Base-by-base conservation (phyloP, 2,329 filamentous ascomycete genomes). In the Xenoacremonium recifei region DNA sequence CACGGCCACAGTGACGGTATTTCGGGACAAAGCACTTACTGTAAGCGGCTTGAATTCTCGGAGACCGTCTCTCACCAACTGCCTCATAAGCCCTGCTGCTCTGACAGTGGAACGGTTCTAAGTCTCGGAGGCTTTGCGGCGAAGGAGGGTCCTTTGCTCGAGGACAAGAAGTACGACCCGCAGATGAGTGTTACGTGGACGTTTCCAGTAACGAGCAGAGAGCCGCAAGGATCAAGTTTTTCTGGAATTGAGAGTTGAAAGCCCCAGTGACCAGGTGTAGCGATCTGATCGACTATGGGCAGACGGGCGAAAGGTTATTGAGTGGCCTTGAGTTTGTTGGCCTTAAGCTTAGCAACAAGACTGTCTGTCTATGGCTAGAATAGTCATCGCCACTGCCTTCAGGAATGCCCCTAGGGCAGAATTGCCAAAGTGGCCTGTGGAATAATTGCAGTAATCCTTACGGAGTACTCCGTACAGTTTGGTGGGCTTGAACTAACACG, bases 81-180 rank as follows among this genome's bases (percentile, higher is more conserved):
- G n/a, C n/a, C n/a, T n/a, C n/a, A n/a, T n/a, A n/a, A n/a, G n/a
- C n/a, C n/a, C n/a, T n/a, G n/a, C n/a, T n/a, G n/a, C n/a, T n/a
- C n/a, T n/a, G n/a, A n/a, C n/a, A 13, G 23, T 27, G 13, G 13
- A 27, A 9, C 13, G 23, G 7, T 27, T 7, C 23, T 13, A 13
- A 39, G 44, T 39, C 42, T 54, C 47, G 45, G 51, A 44, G 39
- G 21, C 37, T 50, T 39, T 29, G 27, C 37, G 50, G 35, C 39
- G 42, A 42, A 48, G 38, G 41, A 39, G 35, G 7, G 35, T 19
- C 29, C 37, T 42, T 45, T 37, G 40, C 21, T 23, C 23, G 23
- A 9, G 23, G 13, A 9, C 9, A 13, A 27, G 23, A 27, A n/a
- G n/a, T 27, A 13, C 23, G 23, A 13, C 23, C 13, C 23, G 23